Evolutionary conservation across 2,329 filamentous ascomycete species (phyloP).

Genomic region (Ploettnerulaceae sp.): DNA sequence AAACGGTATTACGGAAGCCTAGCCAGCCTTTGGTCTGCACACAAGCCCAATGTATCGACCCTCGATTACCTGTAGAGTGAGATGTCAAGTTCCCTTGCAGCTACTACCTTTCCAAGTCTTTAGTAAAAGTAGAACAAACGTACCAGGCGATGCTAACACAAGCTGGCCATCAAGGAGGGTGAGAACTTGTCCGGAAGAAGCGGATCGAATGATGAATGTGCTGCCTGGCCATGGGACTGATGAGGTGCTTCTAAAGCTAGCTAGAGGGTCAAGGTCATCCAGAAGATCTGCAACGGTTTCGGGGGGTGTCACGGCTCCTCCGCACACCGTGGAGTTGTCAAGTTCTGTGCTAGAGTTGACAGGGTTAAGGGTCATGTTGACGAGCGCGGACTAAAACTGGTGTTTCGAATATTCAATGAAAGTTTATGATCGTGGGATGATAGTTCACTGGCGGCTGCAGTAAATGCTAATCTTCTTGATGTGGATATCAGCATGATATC

Average conservation of each 20-base stretch:
- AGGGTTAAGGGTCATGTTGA: background rate
- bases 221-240: constrained; percentile 22
- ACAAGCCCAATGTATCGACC: constrained; percentile 23
- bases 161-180: constrained; percentile 19
- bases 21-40: constrained; percentile 25
- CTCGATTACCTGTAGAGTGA: constrained; percentile 7
- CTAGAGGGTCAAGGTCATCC: constrained; percentile 2
- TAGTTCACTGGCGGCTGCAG: too few relatives aligned
- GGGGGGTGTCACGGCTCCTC: constrained; percentile 14
- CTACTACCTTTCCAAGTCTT: too few relatives aligned
- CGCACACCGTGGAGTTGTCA: constrained; percentile 14
- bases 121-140: too few relatives aligned
- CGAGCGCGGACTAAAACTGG: background rate
- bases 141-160: constrained; percentile 13
- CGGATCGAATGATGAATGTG: constrained; percentile 24
- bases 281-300: constrained; percentile 10
- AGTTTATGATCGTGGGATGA: too few relatives aligned
- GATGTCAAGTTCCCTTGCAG: too few relatives aligned
- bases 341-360: constrained; percentile 6
- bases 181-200: constrained; percentile 18
- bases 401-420: too few relatives aligned
- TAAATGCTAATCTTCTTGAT: too few relatives aligned
- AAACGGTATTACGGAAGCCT: constrained; percentile 19
- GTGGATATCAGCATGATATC: too few relatives aligned
- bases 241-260: constrained; percentile 3